Conservation (phyloP, 2,329 filamentous ascomycete species). For the Colletotrichum sansevieriae region DNA sequence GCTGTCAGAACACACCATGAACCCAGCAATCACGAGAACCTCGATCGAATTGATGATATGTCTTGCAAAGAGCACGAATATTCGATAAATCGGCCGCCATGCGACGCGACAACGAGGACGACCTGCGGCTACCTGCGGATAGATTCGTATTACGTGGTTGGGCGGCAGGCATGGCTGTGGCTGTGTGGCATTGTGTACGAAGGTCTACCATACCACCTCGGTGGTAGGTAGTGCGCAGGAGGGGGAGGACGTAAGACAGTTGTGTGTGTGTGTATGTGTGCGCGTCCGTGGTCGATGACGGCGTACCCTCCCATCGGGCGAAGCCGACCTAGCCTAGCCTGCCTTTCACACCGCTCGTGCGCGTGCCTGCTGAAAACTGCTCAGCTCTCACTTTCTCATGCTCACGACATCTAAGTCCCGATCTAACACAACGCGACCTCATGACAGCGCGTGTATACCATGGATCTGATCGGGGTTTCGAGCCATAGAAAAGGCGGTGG, state of each 20-base stretch:
- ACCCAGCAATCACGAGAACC: background rate
- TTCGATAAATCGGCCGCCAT: background rate
- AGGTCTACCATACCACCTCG: background rate
- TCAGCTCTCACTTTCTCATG: slow-evolving; percentile 1
- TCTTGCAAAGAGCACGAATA: background rate
- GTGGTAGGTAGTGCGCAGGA: slow-evolving; percentile 7
- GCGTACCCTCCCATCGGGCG: background rate
- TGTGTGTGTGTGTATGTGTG: background rate
- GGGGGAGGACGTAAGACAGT: slow-evolving; percentile 20
- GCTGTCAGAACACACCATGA: background rate
- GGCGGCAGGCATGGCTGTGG: background rate
- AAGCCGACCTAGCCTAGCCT: background rate
- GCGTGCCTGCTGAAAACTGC: background rate
- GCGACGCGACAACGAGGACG: background rate
- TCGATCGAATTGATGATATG: background rate
- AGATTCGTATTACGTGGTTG: background rate
- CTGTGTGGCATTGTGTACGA: background rate
- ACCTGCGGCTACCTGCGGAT: slow-evolving; percentile 15
- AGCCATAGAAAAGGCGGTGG: background rate
- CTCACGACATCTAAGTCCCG: slow-evolving; percentile 1
- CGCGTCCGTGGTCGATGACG: slow-evolving; percentile 21
- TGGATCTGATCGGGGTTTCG: background rate
- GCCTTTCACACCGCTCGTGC: slow-evolving; percentile 8
- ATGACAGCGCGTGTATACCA: background rate
- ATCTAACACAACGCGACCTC: background rate